Conservation (phyloP, 129 eudicot genomes). For the Centella asiatica region DNA sequence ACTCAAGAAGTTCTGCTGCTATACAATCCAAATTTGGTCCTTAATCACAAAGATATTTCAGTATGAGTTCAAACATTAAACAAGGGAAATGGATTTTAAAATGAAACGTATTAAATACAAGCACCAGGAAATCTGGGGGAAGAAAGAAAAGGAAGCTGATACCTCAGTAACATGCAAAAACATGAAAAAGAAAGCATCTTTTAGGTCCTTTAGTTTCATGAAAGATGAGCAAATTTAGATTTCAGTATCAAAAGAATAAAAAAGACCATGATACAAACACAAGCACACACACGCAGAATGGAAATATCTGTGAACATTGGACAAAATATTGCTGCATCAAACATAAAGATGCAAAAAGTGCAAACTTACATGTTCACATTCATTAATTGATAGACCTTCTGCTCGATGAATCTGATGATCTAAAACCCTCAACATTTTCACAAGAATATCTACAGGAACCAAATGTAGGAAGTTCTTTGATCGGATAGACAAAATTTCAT, state of each 20-base stretch:
- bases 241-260: not conserved
- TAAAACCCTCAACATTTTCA: constrained; percentile 55
- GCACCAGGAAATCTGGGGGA: not conserved
- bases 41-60: not conserved
- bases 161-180: not conserved
- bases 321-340: not conserved
- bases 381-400: constrained; percentile 79
- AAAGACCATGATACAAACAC: no score
- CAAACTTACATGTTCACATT: constrained; percentile 74
- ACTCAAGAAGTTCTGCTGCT: no score
- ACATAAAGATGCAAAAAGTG: constrained; percentile 7
- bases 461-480: constrained; percentile 54
- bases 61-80: not conserved
- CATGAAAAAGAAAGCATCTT: not conserved
- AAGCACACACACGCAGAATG: not conserved
- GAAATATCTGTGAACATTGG: not conserved
- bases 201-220: not conserved
- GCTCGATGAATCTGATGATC: constrained; percentile 94
- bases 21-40: no score
- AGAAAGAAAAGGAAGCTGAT: no score
- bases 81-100: no score
- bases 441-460: constrained; percentile 65
- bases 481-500: constrained; percentile 69
- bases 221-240: not conserved
- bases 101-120: no score